These are phyloP conservation scores for Neodidymelliopsis sp. DNA, from an alignment of 2,329 filamentous ascomycete genomes.

Conservation along the genomic window DNA sequence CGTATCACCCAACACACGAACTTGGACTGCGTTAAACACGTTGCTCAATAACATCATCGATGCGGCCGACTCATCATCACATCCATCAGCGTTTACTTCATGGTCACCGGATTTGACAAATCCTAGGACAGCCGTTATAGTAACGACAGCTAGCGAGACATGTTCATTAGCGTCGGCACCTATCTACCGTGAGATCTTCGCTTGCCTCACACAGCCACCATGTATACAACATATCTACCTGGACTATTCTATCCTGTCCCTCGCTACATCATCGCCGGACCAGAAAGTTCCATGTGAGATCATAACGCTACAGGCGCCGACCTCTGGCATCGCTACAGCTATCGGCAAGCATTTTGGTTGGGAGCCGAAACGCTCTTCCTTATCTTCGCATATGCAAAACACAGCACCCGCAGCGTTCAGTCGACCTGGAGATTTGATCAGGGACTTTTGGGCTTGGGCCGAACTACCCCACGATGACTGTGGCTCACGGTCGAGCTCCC, in stretches of 20 bases:
- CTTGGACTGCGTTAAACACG: conserved; percentile 28
- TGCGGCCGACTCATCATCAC: conserved; percentile 28
- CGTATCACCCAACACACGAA: conserved; percentile 12
- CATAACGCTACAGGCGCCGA: conserved; percentile 30
- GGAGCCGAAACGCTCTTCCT: conserved; percentile 37
- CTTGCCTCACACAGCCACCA: conserved; percentile 23
- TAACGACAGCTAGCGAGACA: conserved; percentile 34
- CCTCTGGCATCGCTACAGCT: conserved; percentile 29
- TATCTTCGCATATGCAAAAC: conserved; percentile 26
- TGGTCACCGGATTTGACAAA: conserved; percentile 38
- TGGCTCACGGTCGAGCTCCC: conserved; percentile 6
- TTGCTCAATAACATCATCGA: conserved; percentile 40
- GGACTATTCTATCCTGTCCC: conserved; percentile 32
- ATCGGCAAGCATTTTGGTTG: conserved; percentile 43
- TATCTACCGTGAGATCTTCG: conserved; percentile 31
- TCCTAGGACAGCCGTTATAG: conserved; percentile 25
- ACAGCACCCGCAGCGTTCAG: conserved; percentile 29
- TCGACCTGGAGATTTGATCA: conserved; percentile 35
- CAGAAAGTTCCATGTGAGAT: conserved; percentile 34
- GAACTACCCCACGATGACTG: conserved; percentile 25
- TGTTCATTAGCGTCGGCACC: conserved; percentile 23
- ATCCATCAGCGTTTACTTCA: conserved; percentile 35
- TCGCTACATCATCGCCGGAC: conserved; percentile 28
- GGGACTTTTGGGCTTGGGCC: conserved; percentile 42
- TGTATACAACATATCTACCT: conserved; percentile 35